Conservation (phyloP, 2,329 filamentous ascomycete species). For the Trichoderma asperellum region DNA sequence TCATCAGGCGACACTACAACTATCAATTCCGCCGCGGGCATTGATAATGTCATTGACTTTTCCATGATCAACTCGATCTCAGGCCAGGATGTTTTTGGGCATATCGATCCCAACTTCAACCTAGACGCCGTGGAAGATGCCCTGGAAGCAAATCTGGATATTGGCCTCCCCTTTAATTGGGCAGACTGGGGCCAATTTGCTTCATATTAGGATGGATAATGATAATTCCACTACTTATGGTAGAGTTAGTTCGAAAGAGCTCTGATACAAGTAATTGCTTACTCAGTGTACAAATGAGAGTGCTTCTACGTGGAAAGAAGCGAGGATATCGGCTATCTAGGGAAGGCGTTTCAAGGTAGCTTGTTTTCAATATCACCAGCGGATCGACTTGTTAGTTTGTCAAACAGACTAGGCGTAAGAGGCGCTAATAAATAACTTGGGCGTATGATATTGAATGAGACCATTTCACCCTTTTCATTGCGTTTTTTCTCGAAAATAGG, state of each 20-base stretch:
- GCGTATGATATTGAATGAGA: background rate
- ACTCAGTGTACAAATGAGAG: background rate
- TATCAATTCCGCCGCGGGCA: slow-evolving; percentile 37
- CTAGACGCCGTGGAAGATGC: slow-evolving; percentile 58
- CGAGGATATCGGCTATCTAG: background rate
- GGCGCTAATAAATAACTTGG: background rate
- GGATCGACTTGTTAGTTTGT: background rate
- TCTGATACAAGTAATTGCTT: background rate
- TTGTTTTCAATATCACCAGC: too few species aligned
- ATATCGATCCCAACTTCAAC: slow-evolving; percentile 60
- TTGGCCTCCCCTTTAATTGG: slow-evolving; percentile 58
- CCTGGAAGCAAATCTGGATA: slow-evolving; percentile 58
- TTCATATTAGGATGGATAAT: slow-evolving; percentile 31
- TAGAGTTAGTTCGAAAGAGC: background rate
- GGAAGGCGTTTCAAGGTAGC: background rate
- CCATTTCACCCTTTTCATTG: background rate
- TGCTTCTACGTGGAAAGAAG: background rate
- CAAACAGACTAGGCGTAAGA: background rate
- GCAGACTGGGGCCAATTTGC: slow-evolving; percentile 49
- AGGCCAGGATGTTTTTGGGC: slow-evolving; percentile 58
- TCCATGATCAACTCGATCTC: slow-evolving; percentile 49
- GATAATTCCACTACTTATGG: background rate
- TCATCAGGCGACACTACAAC: slow-evolving; percentile 35
- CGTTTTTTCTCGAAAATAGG: background rate
- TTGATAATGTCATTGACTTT: slow-evolving; percentile 47